Conservation (phyloP, 2,329 filamentous ascomycete genomes). For the Monilinia aucupariae region DNA sequence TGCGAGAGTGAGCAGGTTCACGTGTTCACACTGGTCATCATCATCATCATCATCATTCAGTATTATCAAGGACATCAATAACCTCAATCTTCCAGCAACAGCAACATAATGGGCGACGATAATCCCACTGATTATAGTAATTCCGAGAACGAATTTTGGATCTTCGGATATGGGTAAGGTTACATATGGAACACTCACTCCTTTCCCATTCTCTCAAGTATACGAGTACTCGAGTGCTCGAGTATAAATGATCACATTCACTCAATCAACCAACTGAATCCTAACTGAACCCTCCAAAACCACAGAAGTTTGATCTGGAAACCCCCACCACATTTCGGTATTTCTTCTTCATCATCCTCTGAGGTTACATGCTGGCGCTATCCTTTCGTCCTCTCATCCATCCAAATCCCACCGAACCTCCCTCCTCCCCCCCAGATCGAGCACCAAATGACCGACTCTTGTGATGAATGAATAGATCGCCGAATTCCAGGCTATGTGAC, state of each 20-base stretch:
- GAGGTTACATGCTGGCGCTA: conserved; percentile 12
- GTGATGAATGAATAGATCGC: conserved; percentile 52
- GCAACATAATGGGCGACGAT: not conserved
- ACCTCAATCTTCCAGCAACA: too few species aligned
- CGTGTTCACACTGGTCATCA: too few species aligned
- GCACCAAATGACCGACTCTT: not conserved
- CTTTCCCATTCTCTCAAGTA: too few species aligned
- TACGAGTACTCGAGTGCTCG: too few species aligned
- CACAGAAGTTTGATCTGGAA: conserved; percentile 93
- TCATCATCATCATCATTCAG: too few species aligned
- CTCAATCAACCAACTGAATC: too few species aligned
- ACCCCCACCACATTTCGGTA: conserved; percentile 92
- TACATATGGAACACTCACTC: conserved; percentile 33
- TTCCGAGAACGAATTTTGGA: conserved; percentile 67
- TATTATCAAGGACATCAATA: too few species aligned
- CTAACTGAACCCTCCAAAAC: not conserved
- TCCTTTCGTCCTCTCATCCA: too few species aligned
- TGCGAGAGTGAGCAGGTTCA: too few species aligned
- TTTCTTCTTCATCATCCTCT: not conserved
- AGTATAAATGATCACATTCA: too few species aligned
- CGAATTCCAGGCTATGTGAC: conserved; percentile 84
- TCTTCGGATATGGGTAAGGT: conserved; percentile 86
- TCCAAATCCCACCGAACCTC: not conserved
- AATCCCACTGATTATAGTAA: conserved; percentile 5
- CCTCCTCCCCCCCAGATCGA: not conserved